Percentiles rank a stretch among this genome's conserved stretches.
phyloP scores from a whole-genome alignment of 371 early-diverging fungal species.

The Mortierella polycephala region DNA sequence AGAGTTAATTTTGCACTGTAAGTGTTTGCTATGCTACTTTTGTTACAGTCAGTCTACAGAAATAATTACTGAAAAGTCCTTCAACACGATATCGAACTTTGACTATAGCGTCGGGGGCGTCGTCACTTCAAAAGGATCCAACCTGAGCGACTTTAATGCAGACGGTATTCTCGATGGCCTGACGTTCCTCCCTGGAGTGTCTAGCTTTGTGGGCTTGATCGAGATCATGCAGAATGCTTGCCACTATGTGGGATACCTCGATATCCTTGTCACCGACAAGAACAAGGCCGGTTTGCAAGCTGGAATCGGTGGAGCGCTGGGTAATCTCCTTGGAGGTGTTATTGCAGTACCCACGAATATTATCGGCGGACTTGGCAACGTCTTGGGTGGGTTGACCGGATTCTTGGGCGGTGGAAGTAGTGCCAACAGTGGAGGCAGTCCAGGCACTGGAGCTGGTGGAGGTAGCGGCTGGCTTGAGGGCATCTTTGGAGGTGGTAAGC shows the following conservation, averaged over 20 bases:
- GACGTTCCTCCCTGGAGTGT: constrained; percentile 4
- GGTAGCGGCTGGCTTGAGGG: background rate
- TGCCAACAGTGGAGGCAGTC: background rate
- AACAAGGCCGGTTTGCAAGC: too few species aligned
- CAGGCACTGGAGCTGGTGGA: too few species aligned
- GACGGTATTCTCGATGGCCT: constrained; percentile 20
- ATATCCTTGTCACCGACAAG: constrained; percentile 17
- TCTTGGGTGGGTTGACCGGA: too few species aligned
- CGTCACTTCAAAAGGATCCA: background rate
- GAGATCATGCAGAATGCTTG: constrained; percentile 27
- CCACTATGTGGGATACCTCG: constrained; percentile 19
- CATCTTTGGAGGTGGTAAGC: background rate
- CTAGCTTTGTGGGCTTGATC: constrained; percentile 15
- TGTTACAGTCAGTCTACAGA: background rate
- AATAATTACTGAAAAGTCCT: background rate
- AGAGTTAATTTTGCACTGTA: constrained; percentile 41
- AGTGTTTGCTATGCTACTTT: background rate
- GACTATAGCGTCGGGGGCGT: constrained; percentile 26
- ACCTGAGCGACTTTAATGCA: constrained; percentile 12
- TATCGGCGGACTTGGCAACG: too few species aligned
- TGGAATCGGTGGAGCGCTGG: too few species aligned
- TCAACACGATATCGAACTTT: background rate
- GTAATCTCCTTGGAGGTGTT: too few species aligned
- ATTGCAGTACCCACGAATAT: too few species aligned
- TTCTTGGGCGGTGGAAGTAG: too few species aligned